A percentile compares a stretch with the other conserved stretches of the same genome.
phyloP scores from a whole-genome alignment of 768 basidiomycete species.

The Lactifluus rugatus region DNA sequence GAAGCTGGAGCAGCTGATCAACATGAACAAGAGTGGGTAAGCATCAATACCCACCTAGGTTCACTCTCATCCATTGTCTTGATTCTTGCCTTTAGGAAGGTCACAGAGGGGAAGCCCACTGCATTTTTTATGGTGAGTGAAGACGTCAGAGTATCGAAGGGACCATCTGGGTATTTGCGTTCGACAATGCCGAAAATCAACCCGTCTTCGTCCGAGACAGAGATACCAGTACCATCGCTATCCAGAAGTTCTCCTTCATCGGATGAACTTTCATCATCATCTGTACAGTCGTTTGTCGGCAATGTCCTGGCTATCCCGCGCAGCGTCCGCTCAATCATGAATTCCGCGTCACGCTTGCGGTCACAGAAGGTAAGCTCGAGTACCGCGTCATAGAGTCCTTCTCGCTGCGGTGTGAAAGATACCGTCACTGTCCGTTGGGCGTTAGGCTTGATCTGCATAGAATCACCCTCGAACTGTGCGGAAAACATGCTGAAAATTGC shows the following conservation, averaged over 20 bases:
- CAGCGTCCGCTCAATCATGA: neutral
- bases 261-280: neutral
- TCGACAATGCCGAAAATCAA: slow-evolving; percentile 47
- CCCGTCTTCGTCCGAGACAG: slow-evolving; percentile 25
- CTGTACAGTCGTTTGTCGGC: neutral
- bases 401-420: slow-evolving; percentile 4
- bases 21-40: neutral
- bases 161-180: slow-evolving; percentile 23
- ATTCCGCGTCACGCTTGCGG: neutral
- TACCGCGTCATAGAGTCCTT: slow-evolving; percentile 4
- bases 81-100: slow-evolving; percentile 10
- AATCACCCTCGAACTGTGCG: neutral
- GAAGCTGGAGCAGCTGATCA: slow-evolving; percentile 3
- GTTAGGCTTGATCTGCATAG: neutral
- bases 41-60: neutral
- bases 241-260: slow-evolving; percentile 26
- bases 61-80: neutral
- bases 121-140: slow-evolving; percentile 16
- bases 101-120: slow-evolving; percentile 9
- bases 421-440: neutral
- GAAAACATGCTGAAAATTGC: neutral
- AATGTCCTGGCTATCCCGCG: neutral
- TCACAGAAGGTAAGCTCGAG: slow-evolving; percentile 12
- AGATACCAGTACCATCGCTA: slow-evolving; percentile 40
- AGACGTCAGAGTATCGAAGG: slow-evolving; percentile 1